Base-by-base conservation (phyloP, 106 monocot genomes). In the Iris macrosiphon region DNA sequence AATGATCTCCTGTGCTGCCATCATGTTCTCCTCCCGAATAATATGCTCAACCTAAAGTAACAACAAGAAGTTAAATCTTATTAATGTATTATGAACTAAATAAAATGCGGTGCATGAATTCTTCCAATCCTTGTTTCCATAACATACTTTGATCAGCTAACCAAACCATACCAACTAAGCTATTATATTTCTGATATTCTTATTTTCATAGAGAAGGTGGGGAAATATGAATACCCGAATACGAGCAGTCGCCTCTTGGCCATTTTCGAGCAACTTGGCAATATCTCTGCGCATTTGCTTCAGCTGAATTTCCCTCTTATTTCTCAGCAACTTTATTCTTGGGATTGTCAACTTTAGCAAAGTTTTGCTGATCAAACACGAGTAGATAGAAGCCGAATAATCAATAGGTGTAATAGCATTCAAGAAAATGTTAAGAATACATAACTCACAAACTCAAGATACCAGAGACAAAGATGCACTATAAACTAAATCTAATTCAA, bases 321-420 rank as follows among this genome's bases (percentile, higher is more conserved):
- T 92, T 39, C 92, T 53, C 61, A 92, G 68, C 65, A 92, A 61
- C 71, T 80, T 92, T 76, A 92, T 87, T 35, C 92, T 59, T 31
- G 92, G 92, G 33, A 87, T 77, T 25, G 92, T 83, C 73, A 92
- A 72, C 79, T 92, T 92, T 73, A 92, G 69, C 60, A 92, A 64
- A 9, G 92, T 92, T 56, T 92, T 92, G 72, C 92, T 92, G 56
- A 59, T n/a, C n/a, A n/a, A n/a, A n/a, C 42, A 15, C 21, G n/a
- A 49, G 26, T 7, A 62, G 17, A 20, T 4, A 49, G 24, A 49
- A 13, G 22, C 47, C 51, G 30, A n/a, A 10, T 15, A 11, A 11
- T 14, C 32, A 17, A 58, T 56, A 19, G 62, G n/a, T n/a, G n/a
- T n/a, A n/a, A n/a, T n/a, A n/a, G n/a, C n/a, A n/a, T 13, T 11